phyloP scores from a whole-genome alignment of 768 basidiomycete species.

The Lentinula sp. region DNA sequence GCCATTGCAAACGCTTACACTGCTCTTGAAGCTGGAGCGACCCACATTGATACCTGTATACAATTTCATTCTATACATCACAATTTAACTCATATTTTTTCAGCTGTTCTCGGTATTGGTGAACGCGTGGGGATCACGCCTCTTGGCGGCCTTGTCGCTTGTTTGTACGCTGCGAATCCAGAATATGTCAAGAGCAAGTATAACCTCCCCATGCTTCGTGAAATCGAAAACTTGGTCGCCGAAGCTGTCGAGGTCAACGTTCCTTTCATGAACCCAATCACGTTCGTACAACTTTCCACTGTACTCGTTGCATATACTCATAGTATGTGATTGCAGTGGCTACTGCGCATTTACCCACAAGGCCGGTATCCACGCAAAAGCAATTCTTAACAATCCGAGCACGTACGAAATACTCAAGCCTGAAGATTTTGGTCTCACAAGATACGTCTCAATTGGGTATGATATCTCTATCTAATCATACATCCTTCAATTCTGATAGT shows the following conservation, averaged over 20 bases:
- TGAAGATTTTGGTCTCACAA: conserved; percentile 95
- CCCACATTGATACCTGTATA: conserved; percentile 96
- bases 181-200: conserved; percentile 99
- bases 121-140: conserved; percentile 99
- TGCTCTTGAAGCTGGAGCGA: conserved; percentile 97
- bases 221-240: conserved; percentile 97
- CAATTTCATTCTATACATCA: conserved; percentile 5
- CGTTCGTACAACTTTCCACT: conserved; percentile 37
- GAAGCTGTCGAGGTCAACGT: conserved; percentile 98
- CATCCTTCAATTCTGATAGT: background rate
- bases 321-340: conserved; percentile 48
- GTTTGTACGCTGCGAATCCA: conserved; percentile 94
- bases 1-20: conserved; percentile 99
- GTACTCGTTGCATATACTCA: background rate
- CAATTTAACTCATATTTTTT: conserved; percentile 2
- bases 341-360: conserved; percentile 99
- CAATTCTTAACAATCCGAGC: conserved; percentile 97
- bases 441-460: conserved; percentile 96
- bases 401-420: conserved; percentile 99
- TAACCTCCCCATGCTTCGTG: conserved; percentile 94
- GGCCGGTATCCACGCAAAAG: conserved; percentile 99
- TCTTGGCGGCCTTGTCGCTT: conserved; percentile 93
- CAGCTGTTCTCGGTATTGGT: conserved; percentile 94
- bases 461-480: conserved; percentile 13
- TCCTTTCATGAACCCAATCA: conserved; percentile 95